A percentile compares a stretch with the other conserved stretches of the same genome.
These are phyloP conservation scores for Aspergillus tubingensis DNA, from an alignment of 2,329 filamentous ascomycete species.

Conservation along the genomic window DNA sequence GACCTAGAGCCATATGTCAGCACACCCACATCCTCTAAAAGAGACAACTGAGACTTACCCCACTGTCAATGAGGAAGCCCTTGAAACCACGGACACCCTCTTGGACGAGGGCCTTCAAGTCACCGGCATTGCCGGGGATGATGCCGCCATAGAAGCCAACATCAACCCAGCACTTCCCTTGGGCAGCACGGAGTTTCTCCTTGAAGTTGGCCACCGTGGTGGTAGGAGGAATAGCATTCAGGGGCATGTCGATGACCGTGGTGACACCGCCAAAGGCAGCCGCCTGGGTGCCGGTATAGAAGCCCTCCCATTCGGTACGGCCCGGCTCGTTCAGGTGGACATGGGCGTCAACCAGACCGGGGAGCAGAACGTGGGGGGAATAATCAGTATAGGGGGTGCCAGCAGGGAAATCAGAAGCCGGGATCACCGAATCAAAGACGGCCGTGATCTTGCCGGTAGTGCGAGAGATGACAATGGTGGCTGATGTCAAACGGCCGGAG, in stretches of 20 bases:
- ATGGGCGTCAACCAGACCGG: conserved; percentile 92
- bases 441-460: conserved; percentile 80
- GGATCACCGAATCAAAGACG: conserved; percentile 73
- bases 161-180: conserved; percentile 93
- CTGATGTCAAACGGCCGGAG: conserved; percentile 73
- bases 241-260: conserved; percentile 94
- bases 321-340: conserved; percentile 98
- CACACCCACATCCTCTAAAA: background rate
- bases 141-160: conserved; percentile 98
- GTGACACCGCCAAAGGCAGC: conserved; percentile 95
- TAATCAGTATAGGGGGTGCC: conserved; percentile 78
- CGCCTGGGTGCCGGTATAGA: conserved; percentile 89
- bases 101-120: conserved; percentile 78
- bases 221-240: conserved; percentile 95
- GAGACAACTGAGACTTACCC: conserved; percentile 60
- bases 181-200: conserved; percentile 81
- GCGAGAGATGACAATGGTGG: conserved; percentile 78
- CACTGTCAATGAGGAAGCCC: conserved; percentile 94
- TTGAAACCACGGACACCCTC: conserved; percentile 94
- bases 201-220: conserved; percentile 80
- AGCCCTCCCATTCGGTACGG: conserved; percentile 97
- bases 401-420: conserved; percentile 70
- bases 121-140: conserved; percentile 80
- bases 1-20: conserved; percentile 57
- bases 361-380: conserved; percentile 79